Evolutionary conservation across 495 filamentous ascomycete species (phyloP).

Genomic region (Talaromyces thailandensis): DNA sequence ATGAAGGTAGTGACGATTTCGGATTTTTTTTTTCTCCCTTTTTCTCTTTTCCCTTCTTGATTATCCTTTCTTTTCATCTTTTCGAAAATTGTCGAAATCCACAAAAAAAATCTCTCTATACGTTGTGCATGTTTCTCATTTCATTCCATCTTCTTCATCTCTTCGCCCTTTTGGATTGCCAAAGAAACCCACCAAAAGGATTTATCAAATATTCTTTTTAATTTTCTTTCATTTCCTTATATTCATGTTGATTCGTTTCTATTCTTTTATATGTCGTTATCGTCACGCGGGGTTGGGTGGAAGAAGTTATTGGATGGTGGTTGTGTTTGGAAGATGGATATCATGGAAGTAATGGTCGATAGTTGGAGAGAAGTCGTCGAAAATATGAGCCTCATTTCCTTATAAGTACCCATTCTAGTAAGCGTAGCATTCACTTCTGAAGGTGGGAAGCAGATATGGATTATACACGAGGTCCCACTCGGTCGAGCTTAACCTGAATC

Average conservation of each 20-base stretch:
- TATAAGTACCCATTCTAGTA: neutral
- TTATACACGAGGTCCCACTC: neutral
- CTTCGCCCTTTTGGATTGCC: neutral
- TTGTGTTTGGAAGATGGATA: neutral
- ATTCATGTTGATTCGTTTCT: neutral
- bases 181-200: neutral
- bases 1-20: neutral
- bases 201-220: neutral
- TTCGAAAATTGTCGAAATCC: neutral
- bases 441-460: neutral
- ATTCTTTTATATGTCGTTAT: neutral
- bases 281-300: neutral
- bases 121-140: constrained; percentile 7
- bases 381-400: neutral
- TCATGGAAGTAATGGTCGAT: neutral
- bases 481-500: neutral
- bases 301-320: neutral
- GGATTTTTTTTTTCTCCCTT: neutral
- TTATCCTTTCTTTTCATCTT: neutral
- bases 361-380: neutral
- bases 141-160: constrained; percentile 2
- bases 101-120: neutral
- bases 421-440: neutral
- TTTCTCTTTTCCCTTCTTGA: neutral
- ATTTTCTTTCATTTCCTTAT: constrained; percentile 7